A percentile compares a stretch with the other conserved stretches of the same genome.
Evolutionary conservation across 345 rosid genomes (phyloP).

Genomic region (Eucalyptus regnans): DNA sequence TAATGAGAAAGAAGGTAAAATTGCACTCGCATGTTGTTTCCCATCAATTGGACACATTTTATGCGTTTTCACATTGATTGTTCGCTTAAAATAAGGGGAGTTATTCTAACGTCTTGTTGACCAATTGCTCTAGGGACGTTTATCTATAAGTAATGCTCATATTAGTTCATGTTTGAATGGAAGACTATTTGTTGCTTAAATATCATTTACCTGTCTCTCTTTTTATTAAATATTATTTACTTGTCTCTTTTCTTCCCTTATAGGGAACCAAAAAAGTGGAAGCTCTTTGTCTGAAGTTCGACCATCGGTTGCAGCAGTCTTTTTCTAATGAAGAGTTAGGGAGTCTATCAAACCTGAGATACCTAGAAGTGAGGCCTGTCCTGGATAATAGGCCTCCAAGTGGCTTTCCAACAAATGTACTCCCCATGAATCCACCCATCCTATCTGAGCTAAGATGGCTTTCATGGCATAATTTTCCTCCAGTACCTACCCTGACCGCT

Average conservation of each 20-base stretch:
- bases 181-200: background rate
- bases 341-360: background rate
- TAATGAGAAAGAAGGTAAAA: background rate
- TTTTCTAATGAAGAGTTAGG: background rate
- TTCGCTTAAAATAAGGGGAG: background rate
- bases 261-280: background rate
- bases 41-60: background rate
- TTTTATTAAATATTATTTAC: background rate
- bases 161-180: background rate
- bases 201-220: background rate
- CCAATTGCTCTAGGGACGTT: background rate
- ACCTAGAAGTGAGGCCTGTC: background rate
- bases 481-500: accelerated
- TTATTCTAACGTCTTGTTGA: background rate
- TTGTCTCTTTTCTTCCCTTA: background rate
- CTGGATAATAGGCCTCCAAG: background rate
- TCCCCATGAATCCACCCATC: background rate
- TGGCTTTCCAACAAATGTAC: background rate
- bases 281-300: background rate
- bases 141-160: background rate
- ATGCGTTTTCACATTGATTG: background rate
- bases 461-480: background rate
- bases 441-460: background rate
- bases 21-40: background rate
- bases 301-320: background rate